Conservation (phyloP, 805 yeast species). For the Kregervanrija delftensis region DNA sequence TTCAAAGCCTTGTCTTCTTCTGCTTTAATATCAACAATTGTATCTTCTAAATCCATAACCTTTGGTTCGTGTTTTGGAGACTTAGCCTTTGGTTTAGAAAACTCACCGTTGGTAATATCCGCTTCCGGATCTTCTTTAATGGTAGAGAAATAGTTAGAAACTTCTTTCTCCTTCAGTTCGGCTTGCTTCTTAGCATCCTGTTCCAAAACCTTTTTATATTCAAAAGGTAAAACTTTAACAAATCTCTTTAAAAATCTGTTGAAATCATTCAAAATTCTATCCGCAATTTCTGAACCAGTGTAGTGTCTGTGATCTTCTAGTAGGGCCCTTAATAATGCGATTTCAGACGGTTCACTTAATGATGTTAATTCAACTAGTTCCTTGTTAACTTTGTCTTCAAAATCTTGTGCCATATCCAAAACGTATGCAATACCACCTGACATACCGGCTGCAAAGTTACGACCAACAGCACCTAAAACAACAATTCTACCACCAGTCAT, state of each 20-base stretch:
- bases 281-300: slow-evolving; percentile 89
- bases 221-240: slow-evolving; percentile 88
- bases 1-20: slow-evolving; percentile 58
- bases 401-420: slow-evolving; percentile 90
- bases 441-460: slow-evolving; percentile 96
- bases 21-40: slow-evolving; percentile 61
- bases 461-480: slow-evolving; percentile 84
- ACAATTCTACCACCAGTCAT: slow-evolving; percentile 99
- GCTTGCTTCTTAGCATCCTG: slow-evolving; percentile 60
- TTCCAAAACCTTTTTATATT: slow-evolving; percentile 84
- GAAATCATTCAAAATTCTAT: slow-evolving; percentile 74
- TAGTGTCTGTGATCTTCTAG: slow-evolving; percentile 93
- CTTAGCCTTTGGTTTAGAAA: slow-evolving; percentile 46
- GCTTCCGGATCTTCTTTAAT: slow-evolving; percentile 78
- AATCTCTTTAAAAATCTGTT: slow-evolving; percentile 82
- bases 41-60: slow-evolving; percentile 84
- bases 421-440: slow-evolving; percentile 99
- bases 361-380: slow-evolving; percentile 76
- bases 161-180: slow-evolving; percentile 60
- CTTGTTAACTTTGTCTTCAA: slow-evolving; percentile 67
- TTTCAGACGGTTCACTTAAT: slow-evolving; percentile 81
- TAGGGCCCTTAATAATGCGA: slow-evolving; percentile 87
- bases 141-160: slow-evolving; percentile 57
- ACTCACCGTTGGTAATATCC: slow-evolving; percentile 87
- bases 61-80: slow-evolving; percentile 58